Evolutionary conservation across 148 eudicot species (phyloP), one percentile per base, ranked within the genome.

Genomic region (Rhododendron vialii): DNA sequence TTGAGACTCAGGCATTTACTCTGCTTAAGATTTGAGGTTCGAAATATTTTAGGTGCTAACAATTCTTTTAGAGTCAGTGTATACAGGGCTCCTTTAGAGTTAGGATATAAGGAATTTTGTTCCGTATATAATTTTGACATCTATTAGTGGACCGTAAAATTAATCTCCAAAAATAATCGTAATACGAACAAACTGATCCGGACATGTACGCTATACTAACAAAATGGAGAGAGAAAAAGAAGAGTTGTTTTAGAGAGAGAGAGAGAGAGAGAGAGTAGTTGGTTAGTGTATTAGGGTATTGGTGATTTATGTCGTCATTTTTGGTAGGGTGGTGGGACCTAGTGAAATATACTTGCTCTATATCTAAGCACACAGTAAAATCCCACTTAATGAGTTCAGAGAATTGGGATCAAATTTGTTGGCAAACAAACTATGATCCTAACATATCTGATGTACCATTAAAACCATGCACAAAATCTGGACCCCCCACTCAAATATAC

Each of bases 281-380:
- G 55, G 12, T 5, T 22, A 38, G 36, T 79, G 15, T 36, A 3
- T 41, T 59, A 63, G n/a, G 41, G n/a, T 82, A 85, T 45, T 78
- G 83, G 87, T 84, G 87, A 85, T 53, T 65, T 48, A 78, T 87
- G 89, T 87, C 87, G 86, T 89, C 89, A 89, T 67, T 35, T 80
- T 47, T 73, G 35, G 9, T 6, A 35, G 63, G 59, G 61, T 22
- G 33, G 48, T 84, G 90, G 90, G 87, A 20, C 53, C 89, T 59
- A 78, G 43, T 48, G n/a, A 65, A 5, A 71, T 26, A 78, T 61
- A 78, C 73, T 43, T 55, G 43, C 74, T 41, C 41, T 7, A 26
- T 7, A 65, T 33, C 82, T 78, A 85, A 55, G 51, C 78, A 50
- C 13, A 84, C 82, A 84, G 73, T 71, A 30, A 65, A 83, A 87